A percentile compares a stretch with the other conserved stretches of the same genome.
Evolutionary conservation across 768 basidiomycete genomes (phyloP).

Genomic region (Tricholoma sp.): DNA sequence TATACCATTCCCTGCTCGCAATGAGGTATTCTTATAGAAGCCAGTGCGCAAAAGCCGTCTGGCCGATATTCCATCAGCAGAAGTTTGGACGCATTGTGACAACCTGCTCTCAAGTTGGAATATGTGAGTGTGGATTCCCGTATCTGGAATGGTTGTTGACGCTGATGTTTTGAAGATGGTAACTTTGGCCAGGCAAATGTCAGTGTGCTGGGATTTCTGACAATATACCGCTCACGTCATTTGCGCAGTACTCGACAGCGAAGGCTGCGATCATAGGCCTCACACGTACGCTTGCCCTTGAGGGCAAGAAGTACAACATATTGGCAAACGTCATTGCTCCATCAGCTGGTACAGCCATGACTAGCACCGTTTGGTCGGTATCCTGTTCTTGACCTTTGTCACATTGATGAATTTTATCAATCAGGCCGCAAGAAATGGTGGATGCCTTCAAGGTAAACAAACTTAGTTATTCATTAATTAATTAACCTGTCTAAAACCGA

Average conservation of each 20-base stretch:
- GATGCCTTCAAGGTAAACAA: conserved; percentile 76
- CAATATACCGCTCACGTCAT: conserved; percentile 3
- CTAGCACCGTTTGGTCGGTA: conserved; percentile 68
- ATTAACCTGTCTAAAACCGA: background rate
- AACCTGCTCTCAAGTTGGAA: conserved; percentile 88
- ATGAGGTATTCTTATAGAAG: background rate
- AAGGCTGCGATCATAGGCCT: conserved; percentile 90
- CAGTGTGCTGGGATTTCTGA: conserved; percentile 14
- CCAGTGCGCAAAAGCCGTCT: conserved; percentile 88
- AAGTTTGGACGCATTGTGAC: conserved; percentile 94
- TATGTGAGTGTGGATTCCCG: conserved; percentile 53
- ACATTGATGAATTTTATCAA: background rate
- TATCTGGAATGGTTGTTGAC: background rate
- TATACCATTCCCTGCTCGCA: background rate
- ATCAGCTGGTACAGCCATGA: conserved; percentile 89
- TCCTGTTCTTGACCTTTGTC: conserved; percentile 1
- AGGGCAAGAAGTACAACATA: conserved; percentile 90
- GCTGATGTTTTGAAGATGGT: conserved; percentile 51
- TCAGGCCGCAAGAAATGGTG: conserved; percentile 77
- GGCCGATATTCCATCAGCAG: conserved; percentile 96
- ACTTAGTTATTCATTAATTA: background rate
- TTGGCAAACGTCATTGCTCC: conserved; percentile 85
- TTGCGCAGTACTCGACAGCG: conserved; percentile 74
- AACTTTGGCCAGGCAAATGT: conserved; percentile 95
- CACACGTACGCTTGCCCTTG: conserved; percentile 85